Evolutionary conservation across 2,329 filamentous ascomycete genomes (phyloP), one percentile per base, ranked within the genome.

Genomic region (Colletotrichum sp.): DNA sequence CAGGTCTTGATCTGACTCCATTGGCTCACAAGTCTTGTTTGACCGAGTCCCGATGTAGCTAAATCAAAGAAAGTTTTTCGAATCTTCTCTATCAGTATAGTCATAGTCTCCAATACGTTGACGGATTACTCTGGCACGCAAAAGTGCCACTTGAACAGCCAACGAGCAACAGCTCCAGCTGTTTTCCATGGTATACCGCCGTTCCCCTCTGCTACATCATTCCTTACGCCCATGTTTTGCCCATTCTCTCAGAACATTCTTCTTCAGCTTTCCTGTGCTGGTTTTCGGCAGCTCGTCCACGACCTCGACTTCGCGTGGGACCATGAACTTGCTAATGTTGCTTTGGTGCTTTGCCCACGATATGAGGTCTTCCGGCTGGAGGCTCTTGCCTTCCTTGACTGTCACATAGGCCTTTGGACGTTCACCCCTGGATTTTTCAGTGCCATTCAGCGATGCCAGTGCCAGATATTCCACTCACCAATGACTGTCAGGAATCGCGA

Each of bases 361-460:
- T 74, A 99, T 96, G 30, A 99, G 87, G 10, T 95, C 94, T 34
- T 92, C 87, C 0, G 92, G 92, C 5, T 86, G 87, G 21, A 95
- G 79, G 2, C 84, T 81, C 80, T 90, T 91, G n/a, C 92, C 93
- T 57, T 90, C 84, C 82, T 95, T 94, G 36, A 96, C 88, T 0
- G 97, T 99, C 75, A 99, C 87, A 82, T 95, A 99, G 0, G 96
- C 97, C 86, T 98, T 98, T 15, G 97, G 96, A n/a, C 95, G 88
- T 86, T 99, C 97, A 28, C 97, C 97, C 74, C 67, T 70, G 24
- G 26, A 13, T 24, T 28, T 48, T 28, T 70, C 10, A 55, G 55
- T 32, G 39, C 34, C 21, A 61, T 57, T 36, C 32, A 13, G 61
- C 39, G 7, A n/a, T 64, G 21, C 16, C 16, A n/a, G 24, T 21